Evolutionary conservation across 2,329 filamentous ascomycete genomes (phyloP).

Genomic region (Raffaelea deltoideospora): DNA sequence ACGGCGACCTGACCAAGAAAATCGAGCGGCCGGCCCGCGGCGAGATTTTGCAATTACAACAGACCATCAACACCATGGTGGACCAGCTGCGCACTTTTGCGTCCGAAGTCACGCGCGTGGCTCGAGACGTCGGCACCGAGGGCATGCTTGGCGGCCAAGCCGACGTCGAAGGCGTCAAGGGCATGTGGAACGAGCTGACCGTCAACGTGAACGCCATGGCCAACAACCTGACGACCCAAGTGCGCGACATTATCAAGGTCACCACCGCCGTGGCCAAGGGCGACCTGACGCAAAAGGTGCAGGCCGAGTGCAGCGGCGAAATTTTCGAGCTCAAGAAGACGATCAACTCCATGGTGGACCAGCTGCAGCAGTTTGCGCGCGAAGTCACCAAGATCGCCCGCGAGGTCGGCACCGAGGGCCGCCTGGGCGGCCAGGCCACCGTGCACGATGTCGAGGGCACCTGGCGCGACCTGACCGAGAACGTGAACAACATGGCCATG

Average conservation of each 20-base stretch:
- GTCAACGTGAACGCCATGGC: constrained; percentile 83
- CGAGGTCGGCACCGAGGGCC: constrained; percentile 91
- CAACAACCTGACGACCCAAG: constrained; percentile 73
- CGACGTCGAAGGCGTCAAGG: constrained; percentile 69
- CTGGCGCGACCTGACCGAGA: constrained; percentile 89
- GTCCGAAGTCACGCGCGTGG: constrained; percentile 69
- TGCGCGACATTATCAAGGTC: constrained; percentile 85
- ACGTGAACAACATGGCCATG: constrained; percentile 97
- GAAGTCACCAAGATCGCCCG: constrained; percentile 94
- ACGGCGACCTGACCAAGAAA: constrained; percentile 72
- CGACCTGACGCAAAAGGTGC: constrained; percentile 92
- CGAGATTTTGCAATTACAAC: constrained; percentile 69
- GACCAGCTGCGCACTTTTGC: constrained; percentile 73
- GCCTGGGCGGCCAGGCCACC: constrained; percentile 85
- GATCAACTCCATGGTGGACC: constrained; percentile 99
- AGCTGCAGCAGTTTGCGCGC: constrained; percentile 88
- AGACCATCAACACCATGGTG: constrained; percentile 84
- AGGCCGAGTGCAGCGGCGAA: constrained; percentile 82
- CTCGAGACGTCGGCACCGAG: constrained; percentile 71
- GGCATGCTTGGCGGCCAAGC: constrained; percentile 71
- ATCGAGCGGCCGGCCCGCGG: constrained; percentile 68
- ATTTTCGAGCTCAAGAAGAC: constrained; percentile 92
- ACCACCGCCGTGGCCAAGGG: constrained; percentile 62
- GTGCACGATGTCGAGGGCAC: constrained; percentile 95
- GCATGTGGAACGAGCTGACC: constrained; percentile 79